Evolutionary conservation across 805 yeast species (phyloP), one percentile per base, ranked within the genome.

Genomic region (Candida palmyrensis): DNA sequence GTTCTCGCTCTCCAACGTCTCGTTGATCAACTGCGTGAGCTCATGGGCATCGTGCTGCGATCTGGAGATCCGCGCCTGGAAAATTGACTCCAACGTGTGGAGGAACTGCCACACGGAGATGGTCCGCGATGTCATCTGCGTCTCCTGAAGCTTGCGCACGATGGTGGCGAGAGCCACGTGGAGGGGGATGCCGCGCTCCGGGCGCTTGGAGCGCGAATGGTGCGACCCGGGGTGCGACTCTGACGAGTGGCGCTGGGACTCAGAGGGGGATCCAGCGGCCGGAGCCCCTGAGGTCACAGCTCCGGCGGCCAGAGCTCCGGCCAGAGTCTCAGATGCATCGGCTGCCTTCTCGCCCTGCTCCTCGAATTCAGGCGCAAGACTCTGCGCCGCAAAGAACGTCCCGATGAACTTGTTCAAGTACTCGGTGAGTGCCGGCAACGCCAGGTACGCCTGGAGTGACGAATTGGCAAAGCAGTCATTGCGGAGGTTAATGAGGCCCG

Each of bases 31-130:
- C 51, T 87, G 95, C 19, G 90, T 73, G 42, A 92, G 67, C 49
- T 90, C 98, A 47, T 92, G 97, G 0, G 97, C 96, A 60, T 90
- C 98, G 49, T 90, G 95, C 55, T 92, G 98, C 29, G 75, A 75
- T 22, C 45, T 63, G 2, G 95, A 79, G 18, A 92, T 79, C 42
- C 75, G 77, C 3, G 89, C 79, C 35, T 78, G 73, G 58, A 80
- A 83, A 11, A 83, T 78, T 7, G 55, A 56, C 49, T 90, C 97
- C 32, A 92, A 58, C 8, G 76, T 79, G 33, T 72, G 80, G 13
- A 90, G 60, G 30, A 89, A 72, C 1, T 85, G 80, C 89, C 95
- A 82, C 1, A 86, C 88, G 0, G 89, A 77, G 4, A 79, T 58
- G 6, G 79, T 68, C 35, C 73, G 66, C 1, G 79, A 55, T 1